phyloP scores from a whole-genome alignment of 495 filamentous ascomycete genomes.

The Penicillium alfredii region DNA sequence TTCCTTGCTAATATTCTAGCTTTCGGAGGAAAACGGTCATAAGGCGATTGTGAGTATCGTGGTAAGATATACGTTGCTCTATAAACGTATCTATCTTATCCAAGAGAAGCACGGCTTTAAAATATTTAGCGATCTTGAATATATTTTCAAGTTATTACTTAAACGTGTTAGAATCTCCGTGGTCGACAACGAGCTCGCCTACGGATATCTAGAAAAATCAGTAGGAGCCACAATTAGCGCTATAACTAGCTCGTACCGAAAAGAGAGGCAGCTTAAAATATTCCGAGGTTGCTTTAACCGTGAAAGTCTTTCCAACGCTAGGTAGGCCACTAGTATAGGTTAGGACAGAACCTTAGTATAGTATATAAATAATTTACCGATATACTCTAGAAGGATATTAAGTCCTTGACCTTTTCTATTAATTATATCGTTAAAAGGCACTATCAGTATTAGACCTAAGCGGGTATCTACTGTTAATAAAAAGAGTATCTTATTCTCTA shows the following conservation, averaged over 20 bases:
- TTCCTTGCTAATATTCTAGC: constrained; percentile 49
- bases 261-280: constrained; percentile 25
- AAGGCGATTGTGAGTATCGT: background rate
- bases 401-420: constrained; percentile 21
- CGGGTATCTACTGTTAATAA: constrained; percentile 20
- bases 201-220: constrained; percentile 19
- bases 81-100: constrained; percentile 43
- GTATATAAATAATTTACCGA: constrained; percentile 6
- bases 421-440: constrained; percentile 23
- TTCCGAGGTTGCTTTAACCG: constrained; percentile 27
- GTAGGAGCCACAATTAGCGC: background rate
- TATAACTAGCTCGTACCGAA: constrained; percentile 8
- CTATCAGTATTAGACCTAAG: constrained; percentile 15
- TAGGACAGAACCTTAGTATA: constrained; percentile 2
- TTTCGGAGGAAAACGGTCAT: constrained; percentile 41
- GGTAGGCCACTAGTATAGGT: constrained; percentile 21
- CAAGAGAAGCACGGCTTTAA: constrained; percentile 34
- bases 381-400: constrained; percentile 17
- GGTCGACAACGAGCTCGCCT: constrained; percentile 14
- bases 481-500: constrained; percentile 22
- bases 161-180: constrained; percentile 15
- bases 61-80: constrained; percentile 3
- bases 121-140: constrained; percentile 25
- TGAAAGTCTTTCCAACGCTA: constrained; percentile 32
- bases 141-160: constrained; percentile 15